phyloP scores from a whole-genome alignment of 192 early-diverging fungal species.

The Entomortierella parvispora region DNA sequence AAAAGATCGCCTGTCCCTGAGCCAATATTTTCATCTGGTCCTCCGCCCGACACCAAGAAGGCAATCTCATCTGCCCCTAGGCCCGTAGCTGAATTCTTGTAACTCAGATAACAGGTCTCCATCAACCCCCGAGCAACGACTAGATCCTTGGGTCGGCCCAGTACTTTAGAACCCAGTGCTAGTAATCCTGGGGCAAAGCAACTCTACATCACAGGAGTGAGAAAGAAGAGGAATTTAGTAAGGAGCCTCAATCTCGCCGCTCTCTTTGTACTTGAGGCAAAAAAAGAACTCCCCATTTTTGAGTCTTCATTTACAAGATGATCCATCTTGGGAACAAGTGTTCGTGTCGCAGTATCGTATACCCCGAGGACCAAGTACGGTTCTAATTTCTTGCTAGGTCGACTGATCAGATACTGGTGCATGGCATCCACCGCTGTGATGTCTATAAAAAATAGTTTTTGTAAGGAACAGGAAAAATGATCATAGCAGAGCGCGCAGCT shows the following conservation, averaged over 20 bases:
- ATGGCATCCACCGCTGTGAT: conserved; percentile 26
- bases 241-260: background rate
- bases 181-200: conserved; percentile 82
- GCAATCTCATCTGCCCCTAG: conserved; percentile 42
- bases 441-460: conserved; percentile 10
- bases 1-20: no score
- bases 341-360: conserved; percentile 24
- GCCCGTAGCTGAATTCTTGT: conserved; percentile 26
- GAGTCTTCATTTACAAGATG: conserved; percentile 58
- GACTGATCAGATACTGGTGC: conserved; percentile 27
- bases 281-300: no score
- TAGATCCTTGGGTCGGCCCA: conserved; percentile 66
- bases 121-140: conserved; percentile 73
- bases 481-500: no score
- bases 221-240: no score
- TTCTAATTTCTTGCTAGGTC: conserved; percentile 8
- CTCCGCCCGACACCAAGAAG: conserved; percentile 8
- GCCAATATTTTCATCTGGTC: no score
- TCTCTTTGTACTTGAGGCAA: no score
- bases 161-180: conserved; percentile 63
- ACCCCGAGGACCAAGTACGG: conserved; percentile 16
- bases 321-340: conserved; percentile 71
- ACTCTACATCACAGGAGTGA: conserved; percentile 34
- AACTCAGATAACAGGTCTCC: conserved; percentile 64
- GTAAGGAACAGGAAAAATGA: no score